Percentiles rank a stretch among this genome's conserved stretches.
phyloP scores from a whole-genome alignment of 345 rosid genomes.

The Gossypium stocksii region DNA sequence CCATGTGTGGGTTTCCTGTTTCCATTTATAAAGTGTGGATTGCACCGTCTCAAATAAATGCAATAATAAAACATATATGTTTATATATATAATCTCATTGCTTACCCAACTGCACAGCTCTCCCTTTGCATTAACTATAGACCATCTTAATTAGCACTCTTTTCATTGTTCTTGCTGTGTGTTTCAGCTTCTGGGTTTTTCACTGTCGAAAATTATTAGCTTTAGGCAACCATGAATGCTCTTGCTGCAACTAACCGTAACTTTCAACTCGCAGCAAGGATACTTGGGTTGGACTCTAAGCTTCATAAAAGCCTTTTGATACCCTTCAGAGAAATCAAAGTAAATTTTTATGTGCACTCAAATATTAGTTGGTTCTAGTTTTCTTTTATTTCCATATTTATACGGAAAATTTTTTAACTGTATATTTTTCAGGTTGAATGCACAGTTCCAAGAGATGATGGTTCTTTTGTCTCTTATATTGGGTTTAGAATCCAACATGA shows the following conservation, averaged over 20 bases:
- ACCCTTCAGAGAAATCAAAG: conserved; percentile 64
- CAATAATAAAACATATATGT: not conserved
- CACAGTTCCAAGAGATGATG: conserved; percentile 55
- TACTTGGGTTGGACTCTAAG: conserved; percentile 60
- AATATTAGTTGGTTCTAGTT: not conserved
- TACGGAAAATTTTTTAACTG: not conserved
- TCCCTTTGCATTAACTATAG: not conserved
- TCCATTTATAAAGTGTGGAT: not conserved
- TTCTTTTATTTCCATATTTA: not conserved
- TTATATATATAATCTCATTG: too few relatives aligned
- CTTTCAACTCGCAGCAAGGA: conserved; percentile 50
- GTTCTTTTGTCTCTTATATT: conserved; percentile 61
- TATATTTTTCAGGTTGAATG: conserved; percentile 55
- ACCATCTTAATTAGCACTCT: not conserved
- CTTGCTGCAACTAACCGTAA: conserved; percentile 67
- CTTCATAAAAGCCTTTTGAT: conserved; percentile 51
- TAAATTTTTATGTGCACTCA: not conserved
- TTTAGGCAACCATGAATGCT: conserved; percentile 63
- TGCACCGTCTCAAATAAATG: not conserved
- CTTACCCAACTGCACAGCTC: too few relatives aligned
- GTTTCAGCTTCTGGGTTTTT: not conserved
- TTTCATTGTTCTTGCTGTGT: not conserved
- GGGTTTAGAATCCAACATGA: conserved; percentile 94
- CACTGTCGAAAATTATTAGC: not conserved
- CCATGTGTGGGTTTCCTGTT: not conserved